These are phyloP conservation scores for Avena eriantha DNA, from an alignment of 176 grass and related monocot species.

Conservation along the genomic window DNA sequence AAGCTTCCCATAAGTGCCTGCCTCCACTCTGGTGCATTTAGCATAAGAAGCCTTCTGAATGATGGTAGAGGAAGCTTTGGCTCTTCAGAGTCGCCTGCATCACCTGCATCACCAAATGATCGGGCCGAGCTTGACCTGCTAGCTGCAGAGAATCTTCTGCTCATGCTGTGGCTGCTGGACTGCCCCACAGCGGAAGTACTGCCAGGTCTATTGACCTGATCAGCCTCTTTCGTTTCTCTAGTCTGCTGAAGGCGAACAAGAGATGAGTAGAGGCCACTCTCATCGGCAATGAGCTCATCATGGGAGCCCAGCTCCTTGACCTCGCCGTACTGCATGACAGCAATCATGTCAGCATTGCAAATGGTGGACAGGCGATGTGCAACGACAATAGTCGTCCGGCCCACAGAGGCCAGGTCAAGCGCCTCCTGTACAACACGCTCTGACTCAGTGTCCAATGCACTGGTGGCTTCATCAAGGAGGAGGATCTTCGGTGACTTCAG, in stretches of 20 bases:
- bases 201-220: constrained; percentile 18
- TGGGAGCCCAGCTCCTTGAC: constrained; percentile 89
- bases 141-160: constrained; percentile 73
- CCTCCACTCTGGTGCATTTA: constrained; percentile 94
- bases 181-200: constrained; percentile 40
- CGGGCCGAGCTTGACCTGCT: constrained; percentile 83
- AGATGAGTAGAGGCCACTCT: constrained; percentile 73
- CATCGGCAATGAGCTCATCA: constrained; percentile 76
- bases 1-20: constrained; percentile 72
- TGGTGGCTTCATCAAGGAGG: constrained; percentile 96
- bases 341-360: constrained; percentile 80
- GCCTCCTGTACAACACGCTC: constrained; percentile 87
- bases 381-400: constrained; percentile 82
- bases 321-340: constrained; percentile 85
- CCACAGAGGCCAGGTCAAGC: constrained; percentile 81
- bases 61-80: constrained; percentile 65
- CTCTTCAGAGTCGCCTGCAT: constrained; percentile 27
- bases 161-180: constrained; percentile 85
- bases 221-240: constrained; percentile 46
- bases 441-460: constrained; percentile 92
- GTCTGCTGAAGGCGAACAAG: constrained; percentile 85
- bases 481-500: constrained; percentile 95
- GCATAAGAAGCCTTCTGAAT: constrained; percentile 82
- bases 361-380: constrained; percentile 92
- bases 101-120: constrained; percentile 56